phyloP scores from a whole-genome alignment of 768 basidiomycete genomes.

The Phaeolepiota aurea region DNA sequence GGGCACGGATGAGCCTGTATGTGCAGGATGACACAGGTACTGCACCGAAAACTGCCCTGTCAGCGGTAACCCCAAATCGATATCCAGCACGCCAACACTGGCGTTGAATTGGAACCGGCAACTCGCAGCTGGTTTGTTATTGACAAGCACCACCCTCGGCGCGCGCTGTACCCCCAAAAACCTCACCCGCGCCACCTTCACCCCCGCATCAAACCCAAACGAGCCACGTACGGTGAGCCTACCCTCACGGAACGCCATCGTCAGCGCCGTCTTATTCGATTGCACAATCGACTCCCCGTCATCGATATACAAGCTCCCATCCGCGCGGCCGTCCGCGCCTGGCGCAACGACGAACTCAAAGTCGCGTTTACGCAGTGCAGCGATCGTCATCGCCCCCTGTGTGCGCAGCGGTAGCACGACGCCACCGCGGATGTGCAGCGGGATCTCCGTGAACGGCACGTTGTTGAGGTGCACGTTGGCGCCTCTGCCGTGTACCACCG shows the following conservation, averaged over 20 bases:
- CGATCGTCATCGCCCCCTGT: slow-evolving; percentile 52
- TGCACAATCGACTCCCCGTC: slow-evolving; percentile 48
- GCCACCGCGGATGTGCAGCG: slow-evolving; percentile 55
- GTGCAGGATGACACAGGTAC: too few relatives aligned
- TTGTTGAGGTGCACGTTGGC: slow-evolving; percentile 32
- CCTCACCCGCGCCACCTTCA: slow-evolving; percentile 25
- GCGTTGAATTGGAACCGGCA: slow-evolving; percentile 24
- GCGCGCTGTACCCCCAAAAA: slow-evolving; percentile 26
- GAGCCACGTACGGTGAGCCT: slow-evolving; percentile 24
- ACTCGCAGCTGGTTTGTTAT: slow-evolving; percentile 15
- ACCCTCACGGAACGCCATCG: slow-evolving; percentile 21
- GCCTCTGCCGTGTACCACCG: slow-evolving; percentile 40
- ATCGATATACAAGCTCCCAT: slow-evolving; percentile 51
- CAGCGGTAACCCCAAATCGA: slow-evolving; percentile 29
- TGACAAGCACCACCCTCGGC: slow-evolving; percentile 19
- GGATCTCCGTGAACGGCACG: slow-evolving; percentile 49
- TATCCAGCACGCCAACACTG: slow-evolving; percentile 32
- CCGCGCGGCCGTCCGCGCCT: slow-evolving; percentile 36
- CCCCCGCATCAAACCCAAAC: slow-evolving; percentile 28
- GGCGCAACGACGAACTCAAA: slow-evolving; percentile 63
- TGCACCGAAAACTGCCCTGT: slow-evolving; percentile 22
- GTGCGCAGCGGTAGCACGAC: slow-evolving; percentile 48
- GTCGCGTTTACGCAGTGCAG: slow-evolving; percentile 39
- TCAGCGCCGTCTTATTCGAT: slow-evolving; percentile 20
- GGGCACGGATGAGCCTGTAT: too few relatives aligned